Evolutionary conservation across 768 basidiomycete genomes (phyloP).

Genomic region (Tulasnella calospora): DNA sequence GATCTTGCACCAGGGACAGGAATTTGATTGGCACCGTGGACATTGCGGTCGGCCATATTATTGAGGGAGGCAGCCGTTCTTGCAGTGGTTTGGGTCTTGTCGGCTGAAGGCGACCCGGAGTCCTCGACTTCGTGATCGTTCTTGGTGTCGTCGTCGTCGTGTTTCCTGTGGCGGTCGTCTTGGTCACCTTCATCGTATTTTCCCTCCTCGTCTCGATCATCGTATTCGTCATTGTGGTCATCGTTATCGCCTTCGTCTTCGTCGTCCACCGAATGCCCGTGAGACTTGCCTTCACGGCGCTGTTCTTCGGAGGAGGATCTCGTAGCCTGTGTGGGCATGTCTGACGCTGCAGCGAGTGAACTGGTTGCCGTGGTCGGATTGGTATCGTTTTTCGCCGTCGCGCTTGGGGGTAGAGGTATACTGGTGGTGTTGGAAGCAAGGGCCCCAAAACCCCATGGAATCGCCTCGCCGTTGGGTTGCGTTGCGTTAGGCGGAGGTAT

Average conservation of each 20-base stretch:
- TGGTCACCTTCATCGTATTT: neutral
- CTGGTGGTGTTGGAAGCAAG: neutral
- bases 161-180: neutral
- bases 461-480: conserved; percentile 38
- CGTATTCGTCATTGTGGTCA: neutral
- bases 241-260: neutral
- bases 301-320: neutral
- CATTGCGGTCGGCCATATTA: neutral
- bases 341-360: neutral
- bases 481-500: conserved; percentile 33
- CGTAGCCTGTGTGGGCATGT: neutral
- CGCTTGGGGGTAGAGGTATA: neutral
- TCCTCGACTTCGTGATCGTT: neutral
- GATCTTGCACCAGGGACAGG: neutral
- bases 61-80: neutral
- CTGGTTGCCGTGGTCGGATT: neutral
- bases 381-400: neutral
- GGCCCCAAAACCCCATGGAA: conserved; percentile 40
- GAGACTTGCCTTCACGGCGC: neutral
- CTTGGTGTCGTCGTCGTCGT: neutral
- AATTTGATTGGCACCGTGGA: neutral
- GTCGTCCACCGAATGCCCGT: neutral
- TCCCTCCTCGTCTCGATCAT: neutral
- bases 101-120: neutral
- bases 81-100: neutral